These are phyloP conservation scores for Aspergillus affinis DNA, from an alignment of 495 filamentous ascomycete genomes.

Conservation along the genomic window DNA sequence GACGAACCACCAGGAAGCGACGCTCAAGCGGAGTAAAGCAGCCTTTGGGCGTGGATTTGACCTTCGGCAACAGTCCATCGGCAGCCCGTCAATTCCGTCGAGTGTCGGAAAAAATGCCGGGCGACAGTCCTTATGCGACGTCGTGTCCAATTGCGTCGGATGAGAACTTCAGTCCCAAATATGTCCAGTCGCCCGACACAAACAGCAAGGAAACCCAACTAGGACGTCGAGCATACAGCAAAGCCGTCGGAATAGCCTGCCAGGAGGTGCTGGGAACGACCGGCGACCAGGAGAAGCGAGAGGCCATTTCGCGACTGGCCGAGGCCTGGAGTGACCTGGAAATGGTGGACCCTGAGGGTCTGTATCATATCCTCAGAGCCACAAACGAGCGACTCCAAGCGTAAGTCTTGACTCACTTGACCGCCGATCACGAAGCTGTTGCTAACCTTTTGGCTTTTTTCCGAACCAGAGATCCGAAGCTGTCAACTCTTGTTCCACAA, in stretches of 20 bases:
- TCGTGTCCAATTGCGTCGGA: constrained; percentile 36
- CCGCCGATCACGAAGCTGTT: background rate
- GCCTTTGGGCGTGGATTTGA: constrained; percentile 79
- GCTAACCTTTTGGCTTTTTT: constrained; percentile 9
- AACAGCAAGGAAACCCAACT: constrained; percentile 76
- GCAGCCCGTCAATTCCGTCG: constrained; percentile 88
- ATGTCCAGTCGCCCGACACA: constrained; percentile 25
- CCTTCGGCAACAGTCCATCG: constrained; percentile 85
- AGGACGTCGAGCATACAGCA: constrained; percentile 75
- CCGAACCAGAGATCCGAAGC: constrained; percentile 51
- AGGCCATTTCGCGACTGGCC: constrained; percentile 75
- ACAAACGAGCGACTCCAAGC: constrained; percentile 61
- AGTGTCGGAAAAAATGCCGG: constrained; percentile 67
- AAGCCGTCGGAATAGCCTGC: constrained; percentile 74
- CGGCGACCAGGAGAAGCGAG: constrained; percentile 68
- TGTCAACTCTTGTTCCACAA: constrained; percentile 47
- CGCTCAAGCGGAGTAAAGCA: constrained; percentile 63
- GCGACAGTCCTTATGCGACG: constrained; percentile 31
- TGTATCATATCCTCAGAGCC: constrained; percentile 75
- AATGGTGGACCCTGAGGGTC: constrained; percentile 84
- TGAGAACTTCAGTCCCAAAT: constrained; percentile 47
- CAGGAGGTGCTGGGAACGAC: constrained; percentile 82
- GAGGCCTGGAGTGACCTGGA: constrained; percentile 84
- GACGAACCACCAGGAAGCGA: constrained; percentile 46
- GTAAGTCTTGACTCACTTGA: constrained; percentile 28